Evolutionary conservation across 2,329 filamentous ascomycete genomes (phyloP), one percentile per base, ranked within the genome.

Genomic region (Davidsoniella eucalypti): DNA sequence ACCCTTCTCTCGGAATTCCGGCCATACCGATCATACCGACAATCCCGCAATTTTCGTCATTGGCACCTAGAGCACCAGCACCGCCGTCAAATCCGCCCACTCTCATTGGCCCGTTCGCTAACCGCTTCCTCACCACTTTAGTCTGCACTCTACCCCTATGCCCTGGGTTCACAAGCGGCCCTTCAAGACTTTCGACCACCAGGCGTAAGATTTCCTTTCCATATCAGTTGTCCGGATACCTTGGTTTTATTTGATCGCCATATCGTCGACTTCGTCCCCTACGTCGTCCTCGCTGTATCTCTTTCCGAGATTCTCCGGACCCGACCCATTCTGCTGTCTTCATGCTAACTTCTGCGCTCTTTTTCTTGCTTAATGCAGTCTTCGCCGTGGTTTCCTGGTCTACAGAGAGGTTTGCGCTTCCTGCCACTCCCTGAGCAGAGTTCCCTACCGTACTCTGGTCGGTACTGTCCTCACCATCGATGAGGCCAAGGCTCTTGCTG

Each of bases 351-450:
- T 17, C 5, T 46, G 9, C n/a, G n/a, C 41, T 14, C 9, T 43
- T 43, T 26, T 23, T 21, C 26, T 33, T 29, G 36, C 47, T 52
- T 56, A 21, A 56, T 47, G 50, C 58, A 94, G 88, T 61, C 87
- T 98, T 58, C 92, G 92, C 68, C 88, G 92, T 73, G 92, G 92
- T 70, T 98, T 96, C 80, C 88, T 94, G 72, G 92, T 98, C 65
- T 98, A 98, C 77, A 87, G 83, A 60, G 92, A 98, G 72, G 92
- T 98, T 63, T 98, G 92, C 77, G 80, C 88, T 55, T 87, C 87
- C 61, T 98, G 92, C 79, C 92, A 98, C 76, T 98, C 92, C 56
- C 82, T 98, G 56, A 82, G 75, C 69, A 86, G 92, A 73, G 80
- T 98, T 54, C 90, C 92, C 54, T 98, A 93, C 78, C 87, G 92